phyloP scores from a whole-genome alignment of 179 eudicot species.

The Drosera spatulata region DNA sequence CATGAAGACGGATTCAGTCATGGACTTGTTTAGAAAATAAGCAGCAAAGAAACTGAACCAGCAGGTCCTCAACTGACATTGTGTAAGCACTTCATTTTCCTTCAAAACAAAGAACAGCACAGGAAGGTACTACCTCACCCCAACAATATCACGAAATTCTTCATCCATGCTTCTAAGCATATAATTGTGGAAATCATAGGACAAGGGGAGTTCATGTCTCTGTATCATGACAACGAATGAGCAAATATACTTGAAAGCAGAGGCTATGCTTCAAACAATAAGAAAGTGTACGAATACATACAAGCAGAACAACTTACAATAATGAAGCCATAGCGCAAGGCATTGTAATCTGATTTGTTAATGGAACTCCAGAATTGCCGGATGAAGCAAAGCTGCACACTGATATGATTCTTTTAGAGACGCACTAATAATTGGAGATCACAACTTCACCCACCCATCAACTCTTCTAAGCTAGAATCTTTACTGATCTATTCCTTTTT shows the following conservation, averaged over 20 bases:
- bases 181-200: slow-evolving; percentile 69
- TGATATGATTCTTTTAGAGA: slow-evolving; percentile 8
- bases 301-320: slow-evolving; percentile 29
- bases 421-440: too few species aligned
- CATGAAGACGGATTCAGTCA: slow-evolving; percentile 8
- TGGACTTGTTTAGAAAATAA: not conserved
- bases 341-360: slow-evolving; percentile 56
- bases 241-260: not conserved
- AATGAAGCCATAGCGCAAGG: slow-evolving; percentile 61
- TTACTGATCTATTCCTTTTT: too few species aligned
- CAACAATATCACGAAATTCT: slow-evolving; percentile 76
- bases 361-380: slow-evolving; percentile 80
- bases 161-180: slow-evolving; percentile 78
- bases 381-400: slow-evolving; percentile 74
- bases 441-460: not conserved
- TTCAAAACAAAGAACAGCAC: not conserved
- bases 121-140: slow-evolving; percentile 41
- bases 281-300: not conserved
- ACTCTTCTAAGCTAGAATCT: too few species aligned
- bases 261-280: not conserved
- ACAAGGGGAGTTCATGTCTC: slow-evolving; percentile 72
- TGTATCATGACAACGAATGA: slow-evolving; percentile 14
- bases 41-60: too few species aligned
- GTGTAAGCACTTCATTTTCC: not conserved
- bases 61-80: not conserved